These are phyloP conservation scores for Cytospora chrysosperma DNA, from an alignment of 2,329 filamentous ascomycete species.

Conservation along the genomic window DNA sequence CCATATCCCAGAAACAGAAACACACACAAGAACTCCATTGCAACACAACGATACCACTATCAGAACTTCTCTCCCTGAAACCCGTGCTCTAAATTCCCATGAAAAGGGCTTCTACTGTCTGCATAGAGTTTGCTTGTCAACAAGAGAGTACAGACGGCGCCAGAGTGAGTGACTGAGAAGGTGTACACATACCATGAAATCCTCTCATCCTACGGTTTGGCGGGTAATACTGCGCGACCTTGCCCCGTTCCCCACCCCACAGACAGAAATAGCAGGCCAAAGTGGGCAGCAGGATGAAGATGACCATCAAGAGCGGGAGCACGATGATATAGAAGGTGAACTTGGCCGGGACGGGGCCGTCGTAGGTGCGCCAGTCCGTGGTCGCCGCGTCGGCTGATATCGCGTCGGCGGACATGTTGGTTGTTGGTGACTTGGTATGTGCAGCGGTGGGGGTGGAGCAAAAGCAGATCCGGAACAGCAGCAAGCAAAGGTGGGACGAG, in stretches of 20 bases:
- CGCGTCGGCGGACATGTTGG: conserved; percentile 15
- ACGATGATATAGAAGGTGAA: conserved; percentile 13
- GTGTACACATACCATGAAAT: neutral
- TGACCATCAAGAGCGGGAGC: conserved; percentile 14
- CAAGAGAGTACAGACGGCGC: neutral
- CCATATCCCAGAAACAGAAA: neutral
- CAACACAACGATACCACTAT: neutral
- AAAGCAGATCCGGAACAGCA: neutral
- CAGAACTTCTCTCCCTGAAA: conserved; percentile 8
- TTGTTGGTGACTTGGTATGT: neutral
- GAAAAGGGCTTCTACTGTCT: neutral
- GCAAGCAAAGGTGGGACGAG: no score
- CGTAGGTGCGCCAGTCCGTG: conserved; percentile 20
- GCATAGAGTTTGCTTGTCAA: no score
- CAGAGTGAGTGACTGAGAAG: no score
- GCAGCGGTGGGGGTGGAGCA: neutral
- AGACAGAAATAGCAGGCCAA: conserved; percentile 15
- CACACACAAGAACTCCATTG: neutral
- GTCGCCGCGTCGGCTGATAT: conserved; percentile 18
- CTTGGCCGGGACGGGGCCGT: conserved; percentile 8
- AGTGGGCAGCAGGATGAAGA: conserved; percentile 19
- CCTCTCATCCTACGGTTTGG: conserved; percentile 6
- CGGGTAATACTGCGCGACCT: conserved; percentile 15
- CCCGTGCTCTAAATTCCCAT: conserved; percentile 2
- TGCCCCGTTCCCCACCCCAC: conserved; percentile 6